These are phyloP conservation scores for Yamadazyma trypodendri DNA, from an alignment of 1,139 yeast genomes.

Conservation along the genomic window DNA sequence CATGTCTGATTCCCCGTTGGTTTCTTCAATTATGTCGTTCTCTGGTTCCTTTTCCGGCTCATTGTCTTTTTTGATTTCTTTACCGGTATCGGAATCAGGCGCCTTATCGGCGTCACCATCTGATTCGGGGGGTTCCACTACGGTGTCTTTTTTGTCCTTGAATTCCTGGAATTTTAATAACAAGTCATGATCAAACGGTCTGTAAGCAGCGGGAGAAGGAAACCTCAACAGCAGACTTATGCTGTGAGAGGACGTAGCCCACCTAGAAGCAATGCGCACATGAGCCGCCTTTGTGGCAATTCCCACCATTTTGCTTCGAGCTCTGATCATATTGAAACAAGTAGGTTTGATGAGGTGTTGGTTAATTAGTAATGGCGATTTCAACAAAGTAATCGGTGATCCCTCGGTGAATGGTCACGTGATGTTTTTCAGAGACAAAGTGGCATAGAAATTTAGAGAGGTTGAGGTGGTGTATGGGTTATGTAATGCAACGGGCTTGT, in stretches of 20 bases:
- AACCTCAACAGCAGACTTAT: too few species aligned
- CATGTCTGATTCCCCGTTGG: slow-evolving; percentile 2
- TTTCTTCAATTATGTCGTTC: slow-evolving; percentile 5
- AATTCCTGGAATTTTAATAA: slow-evolving; percentile 1
- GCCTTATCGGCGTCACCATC: slow-evolving; percentile 6
- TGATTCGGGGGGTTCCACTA: slow-evolving; percentile 3
- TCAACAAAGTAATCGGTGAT: slow-evolving; percentile 11
- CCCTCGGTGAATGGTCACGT: slow-evolving; percentile 12
- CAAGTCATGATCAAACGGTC: slow-evolving; percentile 9
- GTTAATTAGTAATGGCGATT: slow-evolving; percentile 7
- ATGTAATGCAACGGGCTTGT: too few species aligned
- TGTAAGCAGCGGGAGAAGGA: slow-evolving; percentile 11
- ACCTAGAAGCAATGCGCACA: slow-evolving; percentile 12
- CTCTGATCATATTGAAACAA: slow-evolving; percentile 14
- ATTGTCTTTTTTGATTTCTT: not conserved
- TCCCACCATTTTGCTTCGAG: slow-evolving; percentile 13
- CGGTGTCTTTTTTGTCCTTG: not conserved
- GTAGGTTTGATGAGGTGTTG: too few species aligned
- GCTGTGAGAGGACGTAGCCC: slow-evolving; percentile 17
- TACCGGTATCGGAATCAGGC: not conserved
- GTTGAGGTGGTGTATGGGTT: too few species aligned
- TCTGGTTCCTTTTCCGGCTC: slow-evolving; percentile 7
- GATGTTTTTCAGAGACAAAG: too few species aligned
- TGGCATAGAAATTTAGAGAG: too few species aligned
- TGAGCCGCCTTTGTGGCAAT: slow-evolving; percentile 13